Conservation (phyloP, 352 stramenopile species). For the Pythium vanterpoolii region DNA sequence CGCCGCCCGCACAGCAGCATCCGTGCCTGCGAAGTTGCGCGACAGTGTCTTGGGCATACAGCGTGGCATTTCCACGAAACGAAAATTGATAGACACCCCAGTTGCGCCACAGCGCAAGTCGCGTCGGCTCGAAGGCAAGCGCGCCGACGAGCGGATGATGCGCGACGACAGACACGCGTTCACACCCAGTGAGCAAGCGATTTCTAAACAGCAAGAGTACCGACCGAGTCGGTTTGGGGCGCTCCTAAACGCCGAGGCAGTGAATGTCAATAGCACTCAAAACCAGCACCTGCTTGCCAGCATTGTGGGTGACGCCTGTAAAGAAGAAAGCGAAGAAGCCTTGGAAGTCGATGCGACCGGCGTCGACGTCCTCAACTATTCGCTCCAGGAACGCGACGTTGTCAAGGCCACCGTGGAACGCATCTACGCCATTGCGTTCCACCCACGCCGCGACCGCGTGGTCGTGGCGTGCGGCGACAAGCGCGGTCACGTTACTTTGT, state of each 20-base stretch:
- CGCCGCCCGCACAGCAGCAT: slow-evolving; percentile 42
- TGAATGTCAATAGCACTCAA: slow-evolving; percentile 32
- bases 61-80: slow-evolving; percentile 26
- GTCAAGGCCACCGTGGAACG: slow-evolving; percentile 69
- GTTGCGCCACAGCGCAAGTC: slow-evolving; percentile 51
- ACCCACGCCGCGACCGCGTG: slow-evolving; percentile 55
- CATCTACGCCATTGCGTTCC: slow-evolving; percentile 78
- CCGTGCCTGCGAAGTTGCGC: neutral
- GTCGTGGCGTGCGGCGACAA: slow-evolving; percentile 75
- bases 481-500: slow-evolving; percentile 66
- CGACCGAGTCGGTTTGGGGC: slow-evolving; percentile 23
- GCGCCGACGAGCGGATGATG: slow-evolving; percentile 38
- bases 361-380: slow-evolving; percentile 45
- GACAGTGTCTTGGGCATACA: neutral
- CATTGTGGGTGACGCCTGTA: slow-evolving; percentile 29
- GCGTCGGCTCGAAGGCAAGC: slow-evolving; percentile 55
- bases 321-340: slow-evolving; percentile 33
- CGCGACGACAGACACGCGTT: slow-evolving; percentile 15
- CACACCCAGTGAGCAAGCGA: neutral
- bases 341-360: slow-evolving; percentile 35
- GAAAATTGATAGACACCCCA: slow-evolving; percentile 20
- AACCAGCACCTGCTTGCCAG: slow-evolving; percentile 40
- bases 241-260: slow-evolving; percentile 26
- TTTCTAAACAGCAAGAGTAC: neutral
- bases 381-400: slow-evolving; percentile 48